These are phyloP conservation scores for Macadamia integrifolia DNA, from an alignment of 164 flowering plant genomes.

Conservation along the genomic window DNA sequence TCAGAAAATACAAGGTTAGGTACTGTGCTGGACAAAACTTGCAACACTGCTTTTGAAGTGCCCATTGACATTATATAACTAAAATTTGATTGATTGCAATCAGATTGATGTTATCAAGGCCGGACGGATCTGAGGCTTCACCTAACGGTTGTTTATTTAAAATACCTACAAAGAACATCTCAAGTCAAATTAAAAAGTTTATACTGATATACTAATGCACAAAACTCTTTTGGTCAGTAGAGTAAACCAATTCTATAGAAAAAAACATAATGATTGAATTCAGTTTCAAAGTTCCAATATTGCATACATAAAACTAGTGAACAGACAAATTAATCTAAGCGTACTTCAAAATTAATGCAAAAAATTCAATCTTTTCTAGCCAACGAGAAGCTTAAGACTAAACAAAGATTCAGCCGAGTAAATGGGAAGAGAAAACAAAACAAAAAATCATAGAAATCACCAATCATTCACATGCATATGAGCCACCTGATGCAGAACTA, in stretches of 20 bases:
- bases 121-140: background rate
- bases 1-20: conserved; percentile 16
- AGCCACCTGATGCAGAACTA: background rate
- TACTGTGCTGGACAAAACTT: conserved; percentile 26
- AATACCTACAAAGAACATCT: conserved; percentile 1
- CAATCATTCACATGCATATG: background rate
- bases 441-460: background rate
- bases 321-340: background rate
- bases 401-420: background rate
- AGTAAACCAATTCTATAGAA: background rate
- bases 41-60: conserved; percentile 33
- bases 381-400: background rate
- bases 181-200: background rate
- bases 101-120: background rate
- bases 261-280: background rate
- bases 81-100: background rate
- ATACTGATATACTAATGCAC: background rate
- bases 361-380: background rate
- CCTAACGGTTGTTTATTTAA: background rate
- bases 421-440: background rate
- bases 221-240: background rate
- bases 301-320: background rate
- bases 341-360: background rate
- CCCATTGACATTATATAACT: conserved; percentile 20
- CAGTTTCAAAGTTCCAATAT: background rate